These are phyloP conservation scores for Adiantum capillusveneris DNA, from an alignment of 75 land plant species.

Conservation along the genomic window DNA sequence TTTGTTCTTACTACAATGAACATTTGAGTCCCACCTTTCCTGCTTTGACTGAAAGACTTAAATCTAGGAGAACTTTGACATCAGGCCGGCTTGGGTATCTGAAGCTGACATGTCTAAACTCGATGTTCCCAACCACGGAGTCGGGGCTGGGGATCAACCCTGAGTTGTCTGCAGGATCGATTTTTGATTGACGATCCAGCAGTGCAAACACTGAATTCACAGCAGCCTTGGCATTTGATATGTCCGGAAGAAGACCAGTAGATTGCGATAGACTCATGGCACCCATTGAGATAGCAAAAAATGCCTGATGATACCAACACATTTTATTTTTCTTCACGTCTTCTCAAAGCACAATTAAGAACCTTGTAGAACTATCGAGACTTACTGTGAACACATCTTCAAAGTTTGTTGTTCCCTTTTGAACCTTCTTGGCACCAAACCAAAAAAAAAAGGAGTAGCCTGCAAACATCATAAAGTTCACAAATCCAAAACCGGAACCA, in stretches of 20 bases:
- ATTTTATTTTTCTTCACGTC: not conserved
- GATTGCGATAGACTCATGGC: constrained; percentile 62
- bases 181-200: constrained; percentile 57
- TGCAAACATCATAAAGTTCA: constrained; percentile 42
- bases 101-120: constrained; percentile 33
- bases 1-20: not conserved
- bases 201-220: constrained; percentile 62
- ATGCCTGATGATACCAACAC: constrained; percentile 35
- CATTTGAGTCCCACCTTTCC: constrained; percentile 27
- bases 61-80: constrained; percentile 25
- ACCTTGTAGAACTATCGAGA: not conserved
- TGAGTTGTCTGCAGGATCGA: constrained; percentile 35
- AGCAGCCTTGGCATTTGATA: constrained; percentile 51
- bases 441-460: constrained; percentile 63
- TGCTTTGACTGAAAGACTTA: constrained; percentile 18
- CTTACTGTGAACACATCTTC: constrained; percentile 59
- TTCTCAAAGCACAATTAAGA: not conserved
- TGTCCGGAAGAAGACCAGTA: constrained; percentile 51
- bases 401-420: constrained; percentile 51
- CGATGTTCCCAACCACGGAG: constrained; percentile 22
- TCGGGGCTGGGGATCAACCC: constrained; percentile 16
- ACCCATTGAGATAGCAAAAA: constrained; percentile 68
- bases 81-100: constrained; percentile 39
- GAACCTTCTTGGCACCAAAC: constrained; percentile 51
- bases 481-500: constrained; percentile 50